Evolutionary conservation across 2,329 filamentous ascomycete genomes (phyloP), one percentile per base, ranked within the genome.

Genomic region (Aspergillus quadrilineatus): DNA sequence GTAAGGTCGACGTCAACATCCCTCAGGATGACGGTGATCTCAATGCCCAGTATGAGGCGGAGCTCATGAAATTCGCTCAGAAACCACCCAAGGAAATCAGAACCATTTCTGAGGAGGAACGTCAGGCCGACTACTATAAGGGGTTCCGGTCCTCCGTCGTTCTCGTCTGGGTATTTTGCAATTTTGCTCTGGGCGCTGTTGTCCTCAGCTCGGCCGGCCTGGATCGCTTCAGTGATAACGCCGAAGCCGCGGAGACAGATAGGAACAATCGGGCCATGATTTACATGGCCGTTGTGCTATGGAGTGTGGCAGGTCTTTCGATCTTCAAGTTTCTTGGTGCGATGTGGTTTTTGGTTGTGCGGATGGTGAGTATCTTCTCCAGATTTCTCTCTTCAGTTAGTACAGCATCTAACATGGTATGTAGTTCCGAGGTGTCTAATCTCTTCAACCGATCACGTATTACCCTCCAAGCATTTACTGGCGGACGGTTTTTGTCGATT

Each of bases 101-200:
- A 15, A 56, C 60, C 1, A 63, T 76, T 2, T 78, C 79, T n/a
- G 75, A 82, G 9, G 70, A 77, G 43, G 92, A 97, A 71, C 90
- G 89, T 69, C 93, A 99, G 74, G 91, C 97, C 79, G 94, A 99
- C 73, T 99, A 97, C 77, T 99, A 99, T 82, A 92, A 92, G 67
- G 94, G 92, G 63, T 96, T 99, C 73, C 86, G 94, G 60, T 95
- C 90, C 17, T 85, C 90, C 29, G 92, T 97, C 64, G 94, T 99
- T 30, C 79, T 97, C 50, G 86, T 89, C 63, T 99, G 94, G 94
- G 96, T 99, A 82, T 90, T 97, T 67, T 92, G 87, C 69, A 99
- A 99, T 75, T 89, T 99, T 72, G 92, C 85, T 0, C 85, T 99
- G 5, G 86, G 85, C 0, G 93, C 93, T 0, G 82, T 95, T 1